A percentile compares a stretch with the other conserved stretches of the same genome.
phyloP scores from a whole-genome alignment of 768 basidiomycete species.

The Lactarius trivialis region DNA sequence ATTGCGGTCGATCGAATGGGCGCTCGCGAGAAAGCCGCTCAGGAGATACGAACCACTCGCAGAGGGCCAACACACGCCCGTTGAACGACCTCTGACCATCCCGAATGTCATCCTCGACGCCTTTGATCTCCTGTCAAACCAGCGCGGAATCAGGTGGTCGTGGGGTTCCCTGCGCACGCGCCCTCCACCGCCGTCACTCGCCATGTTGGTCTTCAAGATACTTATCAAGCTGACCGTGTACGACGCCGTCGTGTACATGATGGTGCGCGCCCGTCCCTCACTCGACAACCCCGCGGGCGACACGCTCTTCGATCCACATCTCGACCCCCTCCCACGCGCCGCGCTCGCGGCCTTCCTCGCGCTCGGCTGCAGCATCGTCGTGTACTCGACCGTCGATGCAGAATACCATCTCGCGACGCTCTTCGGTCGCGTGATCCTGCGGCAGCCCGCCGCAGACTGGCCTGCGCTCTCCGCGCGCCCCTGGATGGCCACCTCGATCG shows the following conservation, averaged over 20 bases:
- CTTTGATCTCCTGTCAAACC: too few relatives aligned
- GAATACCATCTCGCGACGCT: slow-evolving; percentile 26
- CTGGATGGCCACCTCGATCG: slow-evolving; percentile 33
- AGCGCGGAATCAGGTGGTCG: too few relatives aligned
- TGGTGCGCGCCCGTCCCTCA: slow-evolving; percentile 3
- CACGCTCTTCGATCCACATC: too few relatives aligned
- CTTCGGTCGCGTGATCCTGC: slow-evolving; percentile 24
- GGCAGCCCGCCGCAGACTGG: too few relatives aligned
- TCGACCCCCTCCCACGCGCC: too few relatives aligned
- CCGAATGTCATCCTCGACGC: too few relatives aligned
- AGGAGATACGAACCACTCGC: too few relatives aligned
- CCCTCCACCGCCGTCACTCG: not conserved
- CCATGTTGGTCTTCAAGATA: not conserved
- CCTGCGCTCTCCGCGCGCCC: too few relatives aligned
- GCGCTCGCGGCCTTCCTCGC: slow-evolving; percentile 2
- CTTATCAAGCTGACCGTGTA: slow-evolving; percentile 1
- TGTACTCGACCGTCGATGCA: slow-evolving; percentile 20
- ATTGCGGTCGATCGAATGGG: too few relatives aligned
- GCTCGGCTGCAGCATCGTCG: slow-evolving; percentile 6
- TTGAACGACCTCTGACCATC: too few relatives aligned
- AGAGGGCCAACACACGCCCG: too few relatives aligned
- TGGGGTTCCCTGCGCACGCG: not conserved
- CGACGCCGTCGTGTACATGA: slow-evolving; percentile 1
- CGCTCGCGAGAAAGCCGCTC: too few relatives aligned
- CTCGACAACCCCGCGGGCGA: slow-evolving; percentile 1